These are phyloP conservation scores for Nowakowskiella sp. DNA, from an alignment of 192 early-diverging fungal species.

Conservation along the genomic window DNA sequence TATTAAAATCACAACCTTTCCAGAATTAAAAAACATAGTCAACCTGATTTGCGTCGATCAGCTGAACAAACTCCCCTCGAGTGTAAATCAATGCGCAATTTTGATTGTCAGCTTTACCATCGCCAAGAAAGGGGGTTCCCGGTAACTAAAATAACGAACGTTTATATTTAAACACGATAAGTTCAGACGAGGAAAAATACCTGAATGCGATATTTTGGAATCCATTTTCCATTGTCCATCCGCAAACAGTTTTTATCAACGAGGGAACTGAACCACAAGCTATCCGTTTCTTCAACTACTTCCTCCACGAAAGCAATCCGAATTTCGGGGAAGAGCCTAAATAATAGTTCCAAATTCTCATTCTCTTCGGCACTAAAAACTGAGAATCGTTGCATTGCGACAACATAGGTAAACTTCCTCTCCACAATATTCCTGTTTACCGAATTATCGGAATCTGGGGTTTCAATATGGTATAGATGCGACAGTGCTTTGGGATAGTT, in stretches of 20 bases:
- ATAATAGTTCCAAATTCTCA: slow-evolving; percentile 66
- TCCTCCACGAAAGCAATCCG: slow-evolving; percentile 77
- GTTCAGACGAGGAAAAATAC: neutral
- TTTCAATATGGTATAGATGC: slow-evolving; percentile 69
- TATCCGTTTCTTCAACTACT: slow-evolving; percentile 50
- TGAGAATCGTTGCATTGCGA: slow-evolving; percentile 76
- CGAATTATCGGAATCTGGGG: slow-evolving; percentile 62
- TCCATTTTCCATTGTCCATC: slow-evolving; percentile 61
- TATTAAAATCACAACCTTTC: too few relatives aligned
- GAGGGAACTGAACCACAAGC: slow-evolving; percentile 47
- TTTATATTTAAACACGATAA: neutral
- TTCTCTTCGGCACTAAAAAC: slow-evolving; percentile 72
- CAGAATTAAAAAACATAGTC: too few relatives aligned
- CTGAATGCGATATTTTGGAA: slow-evolving; percentile 66
- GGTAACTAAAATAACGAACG: slow-evolving; percentile 35
- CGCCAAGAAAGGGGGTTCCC: slow-evolving; percentile 81
- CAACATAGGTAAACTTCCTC: slow-evolving; percentile 77
- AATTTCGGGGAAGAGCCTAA: slow-evolving; percentile 66
- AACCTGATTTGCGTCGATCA: slow-evolving; percentile 86
- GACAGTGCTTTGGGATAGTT: slow-evolving; percentile 81
- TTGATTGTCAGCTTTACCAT: slow-evolving; percentile 88
- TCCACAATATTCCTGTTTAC: slow-evolving; percentile 57
- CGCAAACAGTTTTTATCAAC: slow-evolving; percentile 72
- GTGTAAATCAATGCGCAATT: slow-evolving; percentile 78
- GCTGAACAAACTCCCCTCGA: slow-evolving; percentile 79